Evolutionary conservation across 305 asterid genomes (phyloP).

Genomic region (Fraxinus sp.): DNA sequence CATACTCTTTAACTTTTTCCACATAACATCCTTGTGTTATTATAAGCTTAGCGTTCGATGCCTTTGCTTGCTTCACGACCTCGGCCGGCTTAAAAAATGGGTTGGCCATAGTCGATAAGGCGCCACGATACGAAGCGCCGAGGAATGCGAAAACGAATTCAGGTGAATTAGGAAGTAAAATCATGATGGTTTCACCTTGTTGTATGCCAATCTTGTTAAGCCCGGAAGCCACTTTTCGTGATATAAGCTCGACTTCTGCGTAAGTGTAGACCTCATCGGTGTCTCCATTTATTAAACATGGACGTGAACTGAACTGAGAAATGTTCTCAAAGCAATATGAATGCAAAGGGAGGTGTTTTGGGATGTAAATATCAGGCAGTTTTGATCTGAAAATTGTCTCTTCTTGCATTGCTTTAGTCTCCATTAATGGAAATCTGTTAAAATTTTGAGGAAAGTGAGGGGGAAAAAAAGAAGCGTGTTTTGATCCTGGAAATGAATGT

Average conservation of each 20-base stretch:
- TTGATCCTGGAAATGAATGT: conserved; percentile 33
- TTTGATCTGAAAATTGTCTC: conserved; percentile 71
- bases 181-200: conserved; percentile 66
- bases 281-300: conserved; percentile 67
- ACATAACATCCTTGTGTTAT: conserved; percentile 52
- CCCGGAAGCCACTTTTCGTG: conserved; percentile 53
- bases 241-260: conserved; percentile 55
- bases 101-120: conserved; percentile 71
- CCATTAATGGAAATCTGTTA: conserved; percentile 30
- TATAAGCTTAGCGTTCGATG: conserved; percentile 55
- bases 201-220: conserved; percentile 52
- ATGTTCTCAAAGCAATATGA: conserved; percentile 68
- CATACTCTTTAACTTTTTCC: conserved; percentile 51
- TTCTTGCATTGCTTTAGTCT: conserved; percentile 27
- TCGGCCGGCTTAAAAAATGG: conserved; percentile 70
- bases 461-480: background rate
- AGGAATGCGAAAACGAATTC: conserved; percentile 74
- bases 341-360: conserved; percentile 68
- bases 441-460: background rate
- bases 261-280: conserved; percentile 52
- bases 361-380: conserved; percentile 74
- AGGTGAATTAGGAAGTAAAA: conserved; percentile 70
- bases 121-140: conserved; percentile 72
- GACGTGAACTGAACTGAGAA: conserved; percentile 32
- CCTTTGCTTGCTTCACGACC: conserved; percentile 66